phyloP scores from a whole-genome alignment of 2,329 filamentous ascomycete genomes.

The Sphaerulina populicola region DNA sequence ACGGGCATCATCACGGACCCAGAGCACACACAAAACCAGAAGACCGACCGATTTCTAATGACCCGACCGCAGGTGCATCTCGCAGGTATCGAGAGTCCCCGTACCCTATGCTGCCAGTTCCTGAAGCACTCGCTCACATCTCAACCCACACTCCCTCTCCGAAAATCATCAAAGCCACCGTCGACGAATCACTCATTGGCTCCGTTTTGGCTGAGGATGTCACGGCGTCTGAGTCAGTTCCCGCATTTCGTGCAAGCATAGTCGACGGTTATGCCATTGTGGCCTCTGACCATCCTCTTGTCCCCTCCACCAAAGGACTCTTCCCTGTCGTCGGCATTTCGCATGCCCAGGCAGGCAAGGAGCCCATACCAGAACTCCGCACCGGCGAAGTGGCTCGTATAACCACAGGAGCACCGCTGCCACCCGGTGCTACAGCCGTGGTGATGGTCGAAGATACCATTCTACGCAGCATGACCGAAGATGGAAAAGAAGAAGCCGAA shows the following conservation, averaged over 20 bases:
- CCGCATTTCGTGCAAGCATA: conserved; percentile 89
- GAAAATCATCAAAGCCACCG: conserved; percentile 48
- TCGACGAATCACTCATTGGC: conserved; percentile 61
- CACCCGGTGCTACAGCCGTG: conserved; percentile 78
- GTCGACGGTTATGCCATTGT: conserved; percentile 93
- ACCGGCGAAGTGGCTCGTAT: conserved; percentile 77
- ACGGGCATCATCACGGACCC: conserved; percentile 50
- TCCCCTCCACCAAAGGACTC: conserved; percentile 59
- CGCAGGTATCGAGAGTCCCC: conserved; percentile 75
- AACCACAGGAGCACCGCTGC: conserved; percentile 87
- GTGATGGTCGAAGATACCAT: conserved; percentile 95
- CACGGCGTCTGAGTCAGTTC: conserved; percentile 69
- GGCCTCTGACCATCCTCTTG: conserved; percentile 39
- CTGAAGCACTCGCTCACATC: conserved; percentile 68
- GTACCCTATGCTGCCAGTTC: conserved; percentile 82
- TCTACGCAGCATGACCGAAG: conserved; percentile 64
- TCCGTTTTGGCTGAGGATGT: conserved; percentile 77
- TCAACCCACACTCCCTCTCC: conserved; percentile 62
- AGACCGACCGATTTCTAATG: conserved; percentile 51
- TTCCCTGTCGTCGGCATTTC: conserved; percentile 84
- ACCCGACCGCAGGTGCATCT: conserved; percentile 52
- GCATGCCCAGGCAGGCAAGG: conserved; percentile 68
- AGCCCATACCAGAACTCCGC: conserved; percentile 52
- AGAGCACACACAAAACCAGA: conserved; percentile 64
- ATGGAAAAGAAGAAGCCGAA: conserved; percentile 75